phyloP scores from a whole-genome alignment of 75 land plant genomes.

The Adiantum capillusveneris region DNA sequence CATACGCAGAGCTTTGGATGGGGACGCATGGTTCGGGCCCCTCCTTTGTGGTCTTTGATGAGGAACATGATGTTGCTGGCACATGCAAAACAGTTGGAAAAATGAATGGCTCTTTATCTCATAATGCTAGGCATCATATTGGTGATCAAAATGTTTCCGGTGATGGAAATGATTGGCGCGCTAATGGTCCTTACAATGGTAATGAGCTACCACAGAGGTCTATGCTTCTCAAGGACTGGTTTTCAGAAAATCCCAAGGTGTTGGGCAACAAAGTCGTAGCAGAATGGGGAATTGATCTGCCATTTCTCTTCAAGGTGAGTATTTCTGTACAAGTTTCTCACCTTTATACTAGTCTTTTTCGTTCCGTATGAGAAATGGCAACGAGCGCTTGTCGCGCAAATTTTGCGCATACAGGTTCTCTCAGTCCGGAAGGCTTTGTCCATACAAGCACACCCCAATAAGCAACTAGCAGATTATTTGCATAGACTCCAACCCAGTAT shows the following conservation, averaged over 20 bases:
- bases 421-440: constrained; percentile 91
- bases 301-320: constrained; percentile 85
- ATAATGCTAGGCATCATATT: too few relatives aligned
- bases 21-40: constrained; percentile 34
- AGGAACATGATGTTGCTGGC: background rate
- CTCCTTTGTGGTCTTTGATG: constrained; percentile 13
- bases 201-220: too few relatives aligned
- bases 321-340: too few relatives aligned
- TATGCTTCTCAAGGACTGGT: constrained; percentile 51
- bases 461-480: constrained; percentile 60
- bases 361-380: too few relatives aligned
- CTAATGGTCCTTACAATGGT: too few relatives aligned
- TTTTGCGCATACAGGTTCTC: constrained; percentile 71
- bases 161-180: too few relatives aligned
- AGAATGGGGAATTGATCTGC: constrained; percentile 70
- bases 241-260: constrained; percentile 43
- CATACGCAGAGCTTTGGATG: constrained; percentile 41
- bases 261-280: constrained; percentile 60
- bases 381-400: too few relatives aligned
- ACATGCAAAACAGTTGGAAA: too few relatives aligned
- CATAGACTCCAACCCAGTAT: constrained; percentile 50
- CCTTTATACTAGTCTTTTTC: too few relatives aligned
- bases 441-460: constrained; percentile 98
- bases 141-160: too few relatives aligned
- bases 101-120: too few relatives aligned